Evolutionary conservation across 257 asterid species (phyloP), one percentile per base, ranked within the genome.

Genomic region (Penstemon davidsonii): DNA sequence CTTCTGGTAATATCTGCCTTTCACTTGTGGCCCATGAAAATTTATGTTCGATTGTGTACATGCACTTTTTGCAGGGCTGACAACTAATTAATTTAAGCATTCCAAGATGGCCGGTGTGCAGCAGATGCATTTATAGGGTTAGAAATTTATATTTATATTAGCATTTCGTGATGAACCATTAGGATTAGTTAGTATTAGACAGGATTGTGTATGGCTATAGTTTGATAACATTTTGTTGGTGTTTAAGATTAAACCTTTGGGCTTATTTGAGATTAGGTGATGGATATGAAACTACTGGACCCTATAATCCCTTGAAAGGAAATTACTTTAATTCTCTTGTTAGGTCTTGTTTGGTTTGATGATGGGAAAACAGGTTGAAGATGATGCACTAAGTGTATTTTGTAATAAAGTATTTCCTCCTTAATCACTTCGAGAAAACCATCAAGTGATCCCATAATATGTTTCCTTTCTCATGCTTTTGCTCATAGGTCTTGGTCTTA

Each of bases 381-480:
- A 46, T 46, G 51, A 46, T 46, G 11, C 10, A 46, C 10, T 46
- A 12, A 8, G 10, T 46, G 51, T 46, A 25, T 46, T 46, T 46
- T 46, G 51, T 46, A 3, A 12, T 46, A 9, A 46, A 7, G 10
- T 46, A 12, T 46, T 7, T 44, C 39, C 61, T 44, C 18, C 49
- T 39, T 9, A 12, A 55, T 41, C 9, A 11, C 36, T 38, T 49
- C 42, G n/a, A 46, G 3, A 64, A 36, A 51, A 47, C 56, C 7
- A 37, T 49, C 58, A 74, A 10, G 25, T 4, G 33, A 19, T 55
- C 25, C 41, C 40, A 38, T 50, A 4, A 4, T 36, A 8, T 74
- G 45, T 50, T 44, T 66, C 62, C 40, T 47, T 25, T 46, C 41
- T 75, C 38, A 47, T 49, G 42, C 15, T 55, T 55, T 62, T 25